phyloP scores from a whole-genome alignment of 2,329 filamentous ascomycete genomes.

The Aspergillus glaucus region DNA sequence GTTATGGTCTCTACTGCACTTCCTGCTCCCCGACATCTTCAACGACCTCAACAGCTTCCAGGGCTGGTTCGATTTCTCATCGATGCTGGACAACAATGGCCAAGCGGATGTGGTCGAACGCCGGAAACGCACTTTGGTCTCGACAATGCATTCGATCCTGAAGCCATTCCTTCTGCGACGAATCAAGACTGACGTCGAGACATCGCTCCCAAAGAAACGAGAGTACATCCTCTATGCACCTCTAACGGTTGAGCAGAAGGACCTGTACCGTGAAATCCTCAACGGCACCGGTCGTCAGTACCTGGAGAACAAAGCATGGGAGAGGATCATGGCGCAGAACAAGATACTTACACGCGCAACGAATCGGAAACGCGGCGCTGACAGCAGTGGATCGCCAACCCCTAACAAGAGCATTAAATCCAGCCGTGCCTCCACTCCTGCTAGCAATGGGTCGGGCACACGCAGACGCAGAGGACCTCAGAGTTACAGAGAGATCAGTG shows the following conservation, averaged over 20 bases:
- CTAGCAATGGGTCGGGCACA: slow-evolving; percentile 44
- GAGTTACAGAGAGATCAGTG: slow-evolving; percentile 66
- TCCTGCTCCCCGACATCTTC: slow-evolving; percentile 86
- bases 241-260: slow-evolving; percentile 82
- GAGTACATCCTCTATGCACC: slow-evolving; percentile 95
- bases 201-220: slow-evolving; percentile 85
- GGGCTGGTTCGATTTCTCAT: slow-evolving; percentile 94
- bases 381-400: slow-evolving; percentile 38
- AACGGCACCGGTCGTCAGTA: slow-evolving; percentile 61
- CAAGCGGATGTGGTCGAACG: slow-evolving; percentile 75
- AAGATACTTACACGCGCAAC: slow-evolving; percentile 31
- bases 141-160: slow-evolving; percentile 85
- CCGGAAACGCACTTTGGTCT: slow-evolving; percentile 68
- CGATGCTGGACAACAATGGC: slow-evolving; percentile 73
- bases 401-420: slow-evolving; percentile 68
- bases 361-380: slow-evolving; percentile 54
- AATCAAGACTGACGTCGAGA: slow-evolving; percentile 89
- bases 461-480: slow-evolving; percentile 48
- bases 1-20: slow-evolving; percentile 90
- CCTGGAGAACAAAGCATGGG: slow-evolving; percentile 46
- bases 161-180: slow-evolving; percentile 84
- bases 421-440: slow-evolving; percentile 68
- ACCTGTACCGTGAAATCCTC: slow-evolving; percentile 80
- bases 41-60: slow-evolving; percentile 90
- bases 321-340: slow-evolving; percentile 40